Conservation (phyloP, 805 yeast genomes). For the Candida lessepsii region DNA sequence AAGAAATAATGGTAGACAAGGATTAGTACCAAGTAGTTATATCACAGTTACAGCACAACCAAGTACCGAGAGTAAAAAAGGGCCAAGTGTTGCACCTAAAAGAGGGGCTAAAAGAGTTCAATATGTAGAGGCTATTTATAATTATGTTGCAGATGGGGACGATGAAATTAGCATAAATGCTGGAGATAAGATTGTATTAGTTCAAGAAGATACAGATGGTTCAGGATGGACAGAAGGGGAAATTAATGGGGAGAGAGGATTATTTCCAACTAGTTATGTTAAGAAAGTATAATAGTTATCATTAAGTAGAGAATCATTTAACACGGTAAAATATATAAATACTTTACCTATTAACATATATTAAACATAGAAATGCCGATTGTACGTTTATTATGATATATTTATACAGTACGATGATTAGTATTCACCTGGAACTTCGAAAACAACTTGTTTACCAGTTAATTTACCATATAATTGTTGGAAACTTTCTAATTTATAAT, state of each 20-base stretch:
- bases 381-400: conserved; percentile 5
- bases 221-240: conserved; percentile 98
- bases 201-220: conserved; percentile 56
- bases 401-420: conserved; percentile 7
- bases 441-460: conserved; percentile 99
- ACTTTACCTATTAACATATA: neutral
- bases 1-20: conserved; percentile 47
- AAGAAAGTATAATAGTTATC: conserved; percentile 33
- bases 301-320: neutral
- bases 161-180: conserved; percentile 71
- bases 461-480: conserved; percentile 97
- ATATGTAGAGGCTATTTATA: conserved; percentile 69
- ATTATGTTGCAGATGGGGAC: conserved; percentile 72
- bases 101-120: conserved; percentile 65
- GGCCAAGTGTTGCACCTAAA: conserved; percentile 80
- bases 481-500: conserved; percentile 99
- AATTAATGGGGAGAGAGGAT: conserved; percentile 33
- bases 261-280: conserved; percentile 73
- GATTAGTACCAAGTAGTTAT: conserved; percentile 86
- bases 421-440: conserved; percentile 70
- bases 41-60: conserved; percentile 40
- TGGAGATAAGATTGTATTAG: conserved; percentile 71
- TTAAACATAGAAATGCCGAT: neutral
- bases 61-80: conserved; percentile 43
- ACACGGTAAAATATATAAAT: neutral